Base-by-base conservation (phyloP, 2,329 filamentous ascomycete genomes). In the Rasamsonia emersonii region DNA sequence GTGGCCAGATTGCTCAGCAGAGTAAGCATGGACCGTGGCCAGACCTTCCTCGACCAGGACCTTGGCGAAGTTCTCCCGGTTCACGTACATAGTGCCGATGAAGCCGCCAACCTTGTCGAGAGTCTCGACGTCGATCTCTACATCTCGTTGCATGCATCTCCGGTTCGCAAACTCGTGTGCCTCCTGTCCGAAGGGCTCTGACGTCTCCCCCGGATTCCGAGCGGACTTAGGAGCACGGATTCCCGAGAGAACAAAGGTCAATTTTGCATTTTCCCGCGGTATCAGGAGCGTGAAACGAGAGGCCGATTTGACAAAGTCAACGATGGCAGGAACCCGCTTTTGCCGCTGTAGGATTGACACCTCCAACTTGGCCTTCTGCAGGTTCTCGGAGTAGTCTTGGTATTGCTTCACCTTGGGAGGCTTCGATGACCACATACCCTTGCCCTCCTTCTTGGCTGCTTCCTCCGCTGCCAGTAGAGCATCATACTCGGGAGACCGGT, bases 291-390 rank as follows among this genome's bases (percentile, higher is more conserved):
- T 93, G 61, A 96, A 98, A 45, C 91, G 77, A 24, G 88, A 93
- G 18, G 84, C 91, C n/a, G 86, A 84, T 64, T 96, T 95, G 68
- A 93, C 91, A 58, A 93, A 98, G 59, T 98, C 91, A 24, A 98
- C 86, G 46, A 98, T 72, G 8, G 83, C 91, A 5, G 91, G 86
- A 3, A 96, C 80, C 60, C 84, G 89, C 70, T 86, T 89, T 59
- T 95, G 88, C 33, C 89, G 77, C 40, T 91, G 84, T 18, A 98
- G 72, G 14, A 86, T 79, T 8, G 84, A 82, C 21, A 93, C 73
- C 59, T 94, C 86, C 33, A 94, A 80, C 72, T 95, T 96, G 41
- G 91, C 91, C 64, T 95, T 94, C 58, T 96, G 89, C 5, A 89
- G 65, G 39, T 74, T 88, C 59, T 96, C 91, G 4, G 88, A 95